Evolutionary conservation across 2,329 filamentous ascomycete genomes (phyloP), one percentile per base, ranked within the genome.

Genomic region (Lecanicillium sp.): DNA sequence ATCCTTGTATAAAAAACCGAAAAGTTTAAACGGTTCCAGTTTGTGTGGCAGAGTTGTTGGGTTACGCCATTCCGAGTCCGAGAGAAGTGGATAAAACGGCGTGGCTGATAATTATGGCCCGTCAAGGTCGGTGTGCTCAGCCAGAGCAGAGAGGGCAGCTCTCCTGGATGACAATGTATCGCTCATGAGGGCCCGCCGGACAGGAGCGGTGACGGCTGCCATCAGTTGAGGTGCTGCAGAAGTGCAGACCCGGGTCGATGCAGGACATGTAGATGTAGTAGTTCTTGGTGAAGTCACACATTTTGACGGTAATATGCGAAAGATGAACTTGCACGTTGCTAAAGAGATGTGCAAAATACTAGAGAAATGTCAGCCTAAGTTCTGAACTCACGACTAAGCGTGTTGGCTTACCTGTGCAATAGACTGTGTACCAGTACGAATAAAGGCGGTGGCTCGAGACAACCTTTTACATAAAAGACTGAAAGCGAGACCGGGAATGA

Each of bases 191-290:
- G 0, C 83, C 77, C 48, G 75, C 73, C 5, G 75, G 60, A 56
- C 85, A 89, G 26, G 75, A 70, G 26, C 72, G 66, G 50, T 79
- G 74, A 53, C 72, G 74, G 60, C 71, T 78, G 48, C 83, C 84
- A 57, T 89, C 85, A 44, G 83, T 71, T 1, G 80, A 80, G 2
- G 82, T 87, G 54, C 78, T 74, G 63, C 86, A 83, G 65, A 87
- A 87, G 63, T 89, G 85, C 14, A 77, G 73, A 33, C 79, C 79
- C 0, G 84, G 84, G 59, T 87, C 82, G 49, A 75, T 66, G 60
- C 85, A 89, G 36, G 78, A 74, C 49, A 81, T 82, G 68, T 87
- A 88, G 64, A 89, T 83, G 67, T 87, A 87, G 64, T 84, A 88
- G 66, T 87, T 87, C 59, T 84, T 86, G 59, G 81, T 84, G 60